Evolutionary conservation across 2,329 filamentous ascomycete genomes (phyloP), one percentile per base, ranked within the genome.

Genomic region (Aspergillus proliferans): DNA sequence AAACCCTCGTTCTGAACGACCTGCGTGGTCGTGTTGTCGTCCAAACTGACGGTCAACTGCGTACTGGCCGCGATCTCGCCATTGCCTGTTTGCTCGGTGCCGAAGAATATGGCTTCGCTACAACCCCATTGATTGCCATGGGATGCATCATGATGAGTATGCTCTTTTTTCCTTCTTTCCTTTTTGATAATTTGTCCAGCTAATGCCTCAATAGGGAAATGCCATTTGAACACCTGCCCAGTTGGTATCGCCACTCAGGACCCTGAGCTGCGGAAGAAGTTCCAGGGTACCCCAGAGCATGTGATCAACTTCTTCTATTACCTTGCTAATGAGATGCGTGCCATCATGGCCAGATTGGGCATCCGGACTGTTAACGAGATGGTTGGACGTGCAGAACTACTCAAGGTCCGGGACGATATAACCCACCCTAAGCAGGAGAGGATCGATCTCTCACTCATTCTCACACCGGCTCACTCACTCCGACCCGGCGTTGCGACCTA

Each of bases 251-350:
- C 92, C 3, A 95, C 91, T 0, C 92, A 97, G 66, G 91, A 96
- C 61, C 90, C 90, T n/a, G 87, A 92, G 66, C 80, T 97, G 2
- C 83, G 92, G 52, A 87, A 91, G 79, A 97, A 96, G 74, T 96
- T 97, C 71, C 78, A 84, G 58, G 92, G 92, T 53, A 91, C 88
- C 1, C 91, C 92, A 9, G 92, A 97, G 74, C 89, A 96, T 61
- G 91, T 95, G 50, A 96, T 97, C 72, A 97, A 96, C 79, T 96
- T 96, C 78, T 95, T 95, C 76, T 97, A 96, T 76, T 97, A 96
- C 64, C 80, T 97, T 46, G 87, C 92, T 59, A 97, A 97, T 65
- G 92, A 97, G 75, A 82, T 97, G 50, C 86, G 92, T 66, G 89
- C 91, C 33, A 95, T 97, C 72, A 96, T 97, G 92, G 91, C 92